These are phyloP conservation scores for Ophiostoma angusticollis DNA, from an alignment of 2,329 filamentous ascomycete genomes.

Conservation along the genomic window DNA sequence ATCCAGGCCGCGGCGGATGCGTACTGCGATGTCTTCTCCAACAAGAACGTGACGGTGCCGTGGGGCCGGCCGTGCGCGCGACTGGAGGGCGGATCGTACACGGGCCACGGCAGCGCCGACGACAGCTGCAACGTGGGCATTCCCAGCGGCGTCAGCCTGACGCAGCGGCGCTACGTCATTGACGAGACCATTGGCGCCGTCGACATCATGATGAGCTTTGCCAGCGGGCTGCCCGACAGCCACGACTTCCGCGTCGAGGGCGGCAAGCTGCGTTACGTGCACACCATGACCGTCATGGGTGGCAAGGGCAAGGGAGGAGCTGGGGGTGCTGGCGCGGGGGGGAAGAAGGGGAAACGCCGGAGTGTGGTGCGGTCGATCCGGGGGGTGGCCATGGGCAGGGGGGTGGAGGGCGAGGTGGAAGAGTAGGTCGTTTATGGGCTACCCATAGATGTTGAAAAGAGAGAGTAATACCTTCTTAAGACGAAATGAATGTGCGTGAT, in stretches of 20 bases:
- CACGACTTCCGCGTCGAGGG: slow-evolving; percentile 23
- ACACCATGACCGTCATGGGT: slow-evolving; percentile 19
- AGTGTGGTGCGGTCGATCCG: not conserved
- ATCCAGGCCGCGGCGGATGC: slow-evolving; percentile 23
- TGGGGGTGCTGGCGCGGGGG: too few relatives aligned
- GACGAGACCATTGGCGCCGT: slow-evolving; percentile 16
- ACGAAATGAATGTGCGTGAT: too few relatives aligned
- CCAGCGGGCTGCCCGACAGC: slow-evolving; percentile 20
- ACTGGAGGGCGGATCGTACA: slow-evolving; percentile 18
- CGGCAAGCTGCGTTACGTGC: slow-evolving; percentile 21
- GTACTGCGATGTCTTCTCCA: slow-evolving; percentile 25
- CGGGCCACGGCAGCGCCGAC: slow-evolving; percentile 13
- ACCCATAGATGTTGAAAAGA: too few relatives aligned
- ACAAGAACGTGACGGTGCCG: slow-evolving; percentile 21
- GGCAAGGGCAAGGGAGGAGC: not conserved
- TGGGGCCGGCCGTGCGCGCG: slow-evolving; percentile 24
- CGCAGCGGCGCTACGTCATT: slow-evolving; percentile 16
- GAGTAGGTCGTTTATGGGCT: too few relatives aligned
- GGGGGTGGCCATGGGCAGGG: too few relatives aligned
- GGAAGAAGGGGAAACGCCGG: not conserved
- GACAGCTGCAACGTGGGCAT: slow-evolving; percentile 17
- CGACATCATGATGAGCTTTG: slow-evolving; percentile 21
- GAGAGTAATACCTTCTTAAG: too few relatives aligned
- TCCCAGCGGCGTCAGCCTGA: slow-evolving; percentile 9
- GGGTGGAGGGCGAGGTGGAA: too few relatives aligned